A percentile compares a stretch with the other conserved stretches of the same genome.
These are phyloP conservation scores for Comarum palustre DNA, from an alignment of 306 rosid genomes.

Conservation along the genomic window DNA sequence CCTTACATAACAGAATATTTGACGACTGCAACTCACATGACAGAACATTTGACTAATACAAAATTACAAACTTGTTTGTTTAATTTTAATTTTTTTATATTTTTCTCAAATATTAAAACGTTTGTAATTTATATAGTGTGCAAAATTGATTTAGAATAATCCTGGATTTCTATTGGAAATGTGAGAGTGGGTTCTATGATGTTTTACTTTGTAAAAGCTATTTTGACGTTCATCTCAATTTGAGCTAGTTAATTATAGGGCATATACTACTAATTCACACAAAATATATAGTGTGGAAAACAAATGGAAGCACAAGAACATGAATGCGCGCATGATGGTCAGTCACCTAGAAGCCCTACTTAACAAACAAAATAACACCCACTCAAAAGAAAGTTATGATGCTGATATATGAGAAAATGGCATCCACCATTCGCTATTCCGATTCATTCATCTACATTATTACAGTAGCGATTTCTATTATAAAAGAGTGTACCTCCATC, in stretches of 20 bases:
- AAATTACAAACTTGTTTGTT: not conserved
- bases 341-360: conserved; percentile 19
- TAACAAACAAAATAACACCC: conserved; percentile 18
- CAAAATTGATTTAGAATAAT: too few species aligned
- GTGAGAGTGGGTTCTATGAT: not conserved
- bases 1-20: too few species aligned
- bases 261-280: not conserved
- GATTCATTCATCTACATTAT: conserved; percentile 4
- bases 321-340: conserved; percentile 38
- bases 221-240: not conserved
- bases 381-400: conserved; percentile 29
- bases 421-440: conserved; percentile 26
- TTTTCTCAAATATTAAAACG: too few species aligned
- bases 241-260: not conserved
- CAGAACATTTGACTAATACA: not conserved
- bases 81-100: too few species aligned
- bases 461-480: not conserved
- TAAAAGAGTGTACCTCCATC: not conserved
- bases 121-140: not conserved
- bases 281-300: not conserved
- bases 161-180: not conserved
- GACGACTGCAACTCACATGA: not conserved
- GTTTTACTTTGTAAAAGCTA: not conserved
- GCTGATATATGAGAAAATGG: conserved; percentile 22
- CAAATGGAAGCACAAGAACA: conserved; percentile 20